Base-by-base conservation (phyloP, 768 basidiomycete genomes). In the Mycena polygramma region DNA sequence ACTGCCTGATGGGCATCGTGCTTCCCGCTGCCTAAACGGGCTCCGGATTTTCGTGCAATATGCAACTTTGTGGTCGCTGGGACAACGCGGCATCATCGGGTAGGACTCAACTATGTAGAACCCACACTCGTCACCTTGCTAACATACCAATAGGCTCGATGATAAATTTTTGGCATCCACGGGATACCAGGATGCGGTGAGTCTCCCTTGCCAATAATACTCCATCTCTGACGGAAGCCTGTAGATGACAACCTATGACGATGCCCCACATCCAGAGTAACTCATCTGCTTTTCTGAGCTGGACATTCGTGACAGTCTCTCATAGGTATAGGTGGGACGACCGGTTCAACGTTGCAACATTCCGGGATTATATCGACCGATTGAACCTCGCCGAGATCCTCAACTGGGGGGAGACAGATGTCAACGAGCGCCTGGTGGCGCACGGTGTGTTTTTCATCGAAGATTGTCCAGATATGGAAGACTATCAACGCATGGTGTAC, bases 271-370 rank as follows among this genome's bases (percentile, higher is more conserved):
- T 35, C 22, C 49, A 15, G 30, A n/a, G 66, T 61, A 55, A 13
- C 0, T 49, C n/a, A 3, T 49, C 4, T 20, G 11, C 5, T n/a
- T 20, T 20, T 4, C 36, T 4, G 9, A 7, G 15, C 0, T 19
- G 9, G 1, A 30, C 3, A 30, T 17, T 20, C 3, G 3, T 30
- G 6, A 30, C 30, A n/a, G 2, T 57, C 54, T 9, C 6, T 5
- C 30, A 11, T 60, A 68, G 67, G 13, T 68, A 68, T 52, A 62
- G 57, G 37, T 68, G 67, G 67, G 54, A 63, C 46, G 43, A 45
- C 4, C 17, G 9, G 8, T 68, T 68, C 60, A 22, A 62, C 15
- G 4, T 62, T 35, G 9, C 17, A 17, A 10, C 2, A 2, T 62
- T 68, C 37, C 7, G 51, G 57, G 8, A 37, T 8, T 9, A 49